phyloP scores from a whole-genome alignment of 768 basidiomycete genomes.

The Naganishia friedmannii region DNA sequence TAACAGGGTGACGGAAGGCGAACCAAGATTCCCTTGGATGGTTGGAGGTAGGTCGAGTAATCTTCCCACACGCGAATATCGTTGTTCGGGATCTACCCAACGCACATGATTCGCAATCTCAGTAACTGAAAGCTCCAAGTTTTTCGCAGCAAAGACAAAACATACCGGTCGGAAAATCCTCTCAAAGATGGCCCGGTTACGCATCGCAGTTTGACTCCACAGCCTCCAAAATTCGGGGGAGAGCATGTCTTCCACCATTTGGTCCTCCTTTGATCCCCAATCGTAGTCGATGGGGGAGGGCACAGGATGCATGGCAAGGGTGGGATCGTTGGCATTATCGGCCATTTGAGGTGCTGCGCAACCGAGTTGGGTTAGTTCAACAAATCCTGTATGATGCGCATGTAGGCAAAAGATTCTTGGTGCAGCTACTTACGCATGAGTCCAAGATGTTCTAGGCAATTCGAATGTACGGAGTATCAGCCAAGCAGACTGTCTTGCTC shows the following conservation, averaged over 20 bases:
- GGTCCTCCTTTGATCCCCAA: constrained; percentile 61
- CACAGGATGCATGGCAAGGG: constrained; percentile 68
- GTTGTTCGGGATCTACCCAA: constrained; percentile 57
- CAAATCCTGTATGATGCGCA: no score
- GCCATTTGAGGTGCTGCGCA: constrained; percentile 60
- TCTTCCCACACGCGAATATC: constrained; percentile 71
- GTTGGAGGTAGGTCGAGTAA: constrained; percentile 60
- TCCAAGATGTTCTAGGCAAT: constrained; percentile 36
- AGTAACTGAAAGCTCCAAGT: not conserved
- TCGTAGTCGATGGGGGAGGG: constrained; percentile 70
- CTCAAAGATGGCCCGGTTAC: constrained; percentile 79
- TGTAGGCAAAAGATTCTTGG: not conserved
- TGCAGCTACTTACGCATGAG: constrained; percentile 22
- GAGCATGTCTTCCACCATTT: constrained; percentile 73
- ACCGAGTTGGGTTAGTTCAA: not conserved
- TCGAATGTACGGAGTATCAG: constrained; percentile 29
- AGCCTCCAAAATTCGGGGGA: constrained; percentile 61
- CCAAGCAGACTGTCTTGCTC: constrained; percentile 5
- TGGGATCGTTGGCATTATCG: constrained; percentile 54
- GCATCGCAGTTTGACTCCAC: constrained; percentile 68
- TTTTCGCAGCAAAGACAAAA: not conserved
- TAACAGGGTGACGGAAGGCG: not conserved
- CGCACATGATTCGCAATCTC: not conserved
- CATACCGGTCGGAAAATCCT: constrained; percentile 76
- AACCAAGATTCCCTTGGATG: constrained; percentile 26